Percentiles rank a stretch among this genome's conserved stretches.
phyloP scores from a whole-genome alignment of 352 stramenopile species.

The Phytophthora pini region DNA sequence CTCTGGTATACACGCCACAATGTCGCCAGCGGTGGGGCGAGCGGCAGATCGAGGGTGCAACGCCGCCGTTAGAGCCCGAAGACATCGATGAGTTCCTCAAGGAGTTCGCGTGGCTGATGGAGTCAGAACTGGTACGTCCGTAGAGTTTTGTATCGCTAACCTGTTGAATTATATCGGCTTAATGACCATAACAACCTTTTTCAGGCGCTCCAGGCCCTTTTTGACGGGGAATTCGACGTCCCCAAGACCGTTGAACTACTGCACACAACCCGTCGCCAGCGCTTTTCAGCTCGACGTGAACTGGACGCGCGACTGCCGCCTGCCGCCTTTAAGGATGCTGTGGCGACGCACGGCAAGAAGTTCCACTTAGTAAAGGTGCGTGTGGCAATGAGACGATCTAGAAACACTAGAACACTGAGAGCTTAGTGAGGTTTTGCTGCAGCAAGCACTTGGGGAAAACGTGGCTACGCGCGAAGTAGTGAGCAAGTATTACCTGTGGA shows the following conservation, averaged over 20 bases:
- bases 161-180: neutral
- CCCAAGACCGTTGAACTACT: constrained; percentile 49
- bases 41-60: constrained; percentile 12
- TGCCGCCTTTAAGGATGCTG: constrained; percentile 50
- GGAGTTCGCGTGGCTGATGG: constrained; percentile 53
- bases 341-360: constrained; percentile 60
- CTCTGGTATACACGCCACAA: constrained; percentile 22
- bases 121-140: constrained; percentile 61
- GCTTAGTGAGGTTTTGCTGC: neutral
- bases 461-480: constrained; percentile 56
- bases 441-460: constrained; percentile 56
- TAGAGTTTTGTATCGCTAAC: neutral
- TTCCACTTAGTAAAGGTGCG: constrained; percentile 68
- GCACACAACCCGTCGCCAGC: constrained; percentile 36
- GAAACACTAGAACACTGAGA: constrained; percentile 8
- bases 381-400: neutral
- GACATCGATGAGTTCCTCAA: constrained; percentile 62
- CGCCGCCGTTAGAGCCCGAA: constrained; percentile 31
- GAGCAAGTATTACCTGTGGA: constrained; percentile 75
- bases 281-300: constrained; percentile 29
- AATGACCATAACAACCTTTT: neutral
- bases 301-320: constrained; percentile 37
- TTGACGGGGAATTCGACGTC: constrained; percentile 61
- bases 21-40: constrained; percentile 55
- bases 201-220: constrained; percentile 69